Percentiles rank a stretch among this genome's conserved stretches.
These are phyloP conservation scores for Penicillium sp. DNA, from an alignment of 2,329 filamentous ascomycete genomes.

Conservation along the genomic window DNA sequence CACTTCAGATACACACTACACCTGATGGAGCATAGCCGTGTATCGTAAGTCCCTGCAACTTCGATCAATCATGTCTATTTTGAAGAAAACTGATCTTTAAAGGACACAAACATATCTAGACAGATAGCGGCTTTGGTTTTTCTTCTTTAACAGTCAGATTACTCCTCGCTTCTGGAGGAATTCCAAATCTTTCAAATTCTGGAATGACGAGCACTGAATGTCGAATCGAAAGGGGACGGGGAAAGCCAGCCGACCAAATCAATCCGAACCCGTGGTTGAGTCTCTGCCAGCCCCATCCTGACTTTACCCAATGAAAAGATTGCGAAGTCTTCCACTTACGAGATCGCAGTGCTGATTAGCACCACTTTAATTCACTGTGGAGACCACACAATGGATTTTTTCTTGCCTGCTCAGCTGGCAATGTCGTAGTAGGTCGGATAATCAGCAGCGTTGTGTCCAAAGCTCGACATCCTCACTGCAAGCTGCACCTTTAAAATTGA, in stretches of 20 bases:
- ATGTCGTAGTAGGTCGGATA: too few species aligned
- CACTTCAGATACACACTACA: slow-evolving; percentile 16
- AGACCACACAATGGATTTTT: not conserved
- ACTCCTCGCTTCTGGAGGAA: too few species aligned
- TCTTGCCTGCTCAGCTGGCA: too few species aligned
- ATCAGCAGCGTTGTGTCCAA: too few species aligned
- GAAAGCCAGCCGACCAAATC: slow-evolving; percentile 15
- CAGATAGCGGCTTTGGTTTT: too few species aligned
- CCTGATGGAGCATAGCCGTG: slow-evolving; percentile 12
- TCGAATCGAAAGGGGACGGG: slow-evolving; percentile 15
- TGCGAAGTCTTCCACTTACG: slow-evolving; percentile 18
- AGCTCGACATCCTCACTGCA: too few species aligned
- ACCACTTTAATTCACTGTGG: slow-evolving; percentile 17
- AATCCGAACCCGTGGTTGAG: slow-evolving; percentile 25
- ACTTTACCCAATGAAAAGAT: slow-evolving; percentile 18
- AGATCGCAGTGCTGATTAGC: slow-evolving; percentile 19
- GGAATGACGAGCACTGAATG: not conserved
- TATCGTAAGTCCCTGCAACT: slow-evolving; percentile 13
- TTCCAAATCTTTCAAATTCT: not conserved
- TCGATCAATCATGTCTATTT: slow-evolving; percentile 5
- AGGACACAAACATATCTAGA: not conserved
- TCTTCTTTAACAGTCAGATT: too few species aligned
- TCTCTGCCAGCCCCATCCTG: slow-evolving; percentile 21
- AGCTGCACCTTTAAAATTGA: too few species aligned
- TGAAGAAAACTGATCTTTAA: slow-evolving; percentile 3